A percentile compares a stretch with the other conserved stretches of the same genome.
Evolutionary conservation across 257 asterid genomes (phyloP).

Genomic region (Capsicum chinense): DNA sequence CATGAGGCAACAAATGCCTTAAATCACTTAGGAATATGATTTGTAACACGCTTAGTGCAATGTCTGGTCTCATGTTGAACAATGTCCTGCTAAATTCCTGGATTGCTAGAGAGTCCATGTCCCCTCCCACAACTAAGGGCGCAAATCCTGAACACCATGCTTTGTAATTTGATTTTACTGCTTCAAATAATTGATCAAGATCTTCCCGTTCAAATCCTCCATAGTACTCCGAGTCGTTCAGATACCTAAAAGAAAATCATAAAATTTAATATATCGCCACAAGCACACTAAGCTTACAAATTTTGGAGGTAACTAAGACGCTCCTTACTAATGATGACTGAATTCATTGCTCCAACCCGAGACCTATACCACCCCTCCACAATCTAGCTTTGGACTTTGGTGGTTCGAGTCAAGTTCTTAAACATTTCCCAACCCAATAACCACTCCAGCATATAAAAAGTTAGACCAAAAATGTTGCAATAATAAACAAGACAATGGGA

Average conservation of each 20-base stretch:
- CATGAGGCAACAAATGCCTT: slow-evolving; percentile 24
- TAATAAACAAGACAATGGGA: background rate
- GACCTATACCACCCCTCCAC: background rate
- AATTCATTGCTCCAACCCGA: background rate
- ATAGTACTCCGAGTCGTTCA: background rate
- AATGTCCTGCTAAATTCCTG: slow-evolving; percentile 28
- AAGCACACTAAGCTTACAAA: background rate
- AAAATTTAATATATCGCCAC: background rate
- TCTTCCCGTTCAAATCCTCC: slow-evolving; percentile 30
- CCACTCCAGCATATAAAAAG: background rate
- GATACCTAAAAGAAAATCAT: background rate
- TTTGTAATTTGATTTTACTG: slow-evolving; percentile 21
- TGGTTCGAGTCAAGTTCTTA: background rate
- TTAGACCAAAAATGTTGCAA: background rate
- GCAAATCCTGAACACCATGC: slow-evolving; percentile 34
- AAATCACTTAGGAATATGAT: slow-evolving; percentile 25
- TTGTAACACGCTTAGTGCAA: slow-evolving; percentile 16
- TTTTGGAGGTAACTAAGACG: background rate
- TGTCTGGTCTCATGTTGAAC: slow-evolving; percentile 29
- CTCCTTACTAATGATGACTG: background rate
- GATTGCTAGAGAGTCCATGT: slow-evolving; percentile 16
- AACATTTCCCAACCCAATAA: background rate
- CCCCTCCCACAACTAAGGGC: slow-evolving; percentile 28
- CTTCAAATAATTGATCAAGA: slow-evolving; percentile 23
- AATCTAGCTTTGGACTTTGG: background rate